These are phyloP conservation scores for Logfia minima DNA, from an alignment of 129 eudicot genomes.

Conservation along the genomic window DNA sequence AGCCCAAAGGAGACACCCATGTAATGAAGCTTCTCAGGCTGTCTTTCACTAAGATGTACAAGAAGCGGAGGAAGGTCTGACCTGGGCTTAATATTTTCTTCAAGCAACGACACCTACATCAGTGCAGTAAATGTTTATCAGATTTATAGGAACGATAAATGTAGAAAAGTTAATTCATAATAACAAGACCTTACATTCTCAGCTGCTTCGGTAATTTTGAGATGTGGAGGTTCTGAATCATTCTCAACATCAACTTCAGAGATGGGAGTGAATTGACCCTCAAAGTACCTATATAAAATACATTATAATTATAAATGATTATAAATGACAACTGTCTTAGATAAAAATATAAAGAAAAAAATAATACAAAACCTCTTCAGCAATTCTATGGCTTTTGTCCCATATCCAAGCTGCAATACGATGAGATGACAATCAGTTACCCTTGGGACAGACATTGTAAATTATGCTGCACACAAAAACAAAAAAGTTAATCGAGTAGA, in stretches of 20 bases:
- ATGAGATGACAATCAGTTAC: conserved; percentile 16
- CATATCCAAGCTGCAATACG: conserved; percentile 84
- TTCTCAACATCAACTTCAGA: conserved; percentile 67
- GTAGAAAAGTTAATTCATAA: background rate
- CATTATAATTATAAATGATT: background rate
- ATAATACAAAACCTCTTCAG: conserved; percentile 60
- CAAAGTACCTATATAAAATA: conserved; percentile 66
- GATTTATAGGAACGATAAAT: conserved; percentile 5
- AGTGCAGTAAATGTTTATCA: background rate
- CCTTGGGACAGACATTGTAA: background rate
- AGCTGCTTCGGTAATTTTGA: conserved; percentile 68
- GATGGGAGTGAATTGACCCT: conserved; percentile 76
- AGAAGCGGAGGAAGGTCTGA: conserved; percentile 87
- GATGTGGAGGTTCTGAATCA: conserved; percentile 44
- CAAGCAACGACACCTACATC: conserved; percentile 76
- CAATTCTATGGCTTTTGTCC: conserved; percentile 83
- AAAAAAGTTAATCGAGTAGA: background rate
- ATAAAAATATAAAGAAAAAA: background rate
- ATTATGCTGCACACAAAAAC: background rate
- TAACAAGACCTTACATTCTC: conserved; percentile 51
- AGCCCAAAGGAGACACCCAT: conserved; percentile 95
- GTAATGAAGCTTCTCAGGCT: conserved; percentile 86
- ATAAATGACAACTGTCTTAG: background rate
- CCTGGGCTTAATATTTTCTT: conserved; percentile 86
- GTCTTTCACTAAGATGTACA: conserved; percentile 79